Evolutionary conservation across 2,329 filamentous ascomycete genomes (phyloP).

Genomic region (Aureobasidium sp.): DNA sequence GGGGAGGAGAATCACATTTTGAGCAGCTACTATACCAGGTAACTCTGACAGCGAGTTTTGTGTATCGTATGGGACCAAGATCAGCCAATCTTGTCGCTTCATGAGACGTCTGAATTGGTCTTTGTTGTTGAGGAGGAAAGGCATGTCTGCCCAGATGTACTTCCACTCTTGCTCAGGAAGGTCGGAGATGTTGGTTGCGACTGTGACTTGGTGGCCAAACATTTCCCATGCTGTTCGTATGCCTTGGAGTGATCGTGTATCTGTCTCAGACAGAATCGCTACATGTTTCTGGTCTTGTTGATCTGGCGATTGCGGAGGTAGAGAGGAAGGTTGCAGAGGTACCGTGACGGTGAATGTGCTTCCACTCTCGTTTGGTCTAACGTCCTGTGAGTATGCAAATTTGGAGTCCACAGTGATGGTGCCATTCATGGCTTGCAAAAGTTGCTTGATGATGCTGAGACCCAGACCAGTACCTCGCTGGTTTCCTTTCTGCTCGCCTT

Average conservation of each 20-base stretch:
- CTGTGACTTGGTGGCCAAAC: constrained; percentile 4
- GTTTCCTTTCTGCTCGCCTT: constrained; percentile 52
- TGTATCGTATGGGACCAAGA: constrained; percentile 20
- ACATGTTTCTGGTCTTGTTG: background rate
- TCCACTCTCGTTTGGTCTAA: constrained; percentile 13
- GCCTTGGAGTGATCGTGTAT: constrained; percentile 1
- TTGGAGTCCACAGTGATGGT: constrained; percentile 22
- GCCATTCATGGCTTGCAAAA: constrained; percentile 21
- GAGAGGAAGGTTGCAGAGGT: constrained; percentile 19
- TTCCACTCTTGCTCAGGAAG: constrained; percentile 12
- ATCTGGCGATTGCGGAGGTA: background rate
- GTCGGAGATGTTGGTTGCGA: constrained; percentile 1
- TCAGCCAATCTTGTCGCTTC: constrained; percentile 7
- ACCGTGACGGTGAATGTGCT: constrained; percentile 22
- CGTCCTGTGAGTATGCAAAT: constrained; percentile 14
- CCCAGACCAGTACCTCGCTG: constrained; percentile 86
- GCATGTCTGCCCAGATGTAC: constrained; percentile 20
- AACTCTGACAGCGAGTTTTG: constrained; percentile 15
- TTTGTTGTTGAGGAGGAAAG: constrained; percentile 15
- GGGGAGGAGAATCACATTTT: constrained; percentile 9
- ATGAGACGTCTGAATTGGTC: constrained; percentile 12
- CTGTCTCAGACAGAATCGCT: background rate
- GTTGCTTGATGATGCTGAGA: constrained; percentile 66
- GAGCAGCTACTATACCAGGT: constrained; percentile 10
- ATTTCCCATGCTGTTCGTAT: constrained; percentile 15